phyloP scores from a whole-genome alignment of 2,329 filamentous ascomycete genomes.

The Emergomyces orientalis region DNA sequence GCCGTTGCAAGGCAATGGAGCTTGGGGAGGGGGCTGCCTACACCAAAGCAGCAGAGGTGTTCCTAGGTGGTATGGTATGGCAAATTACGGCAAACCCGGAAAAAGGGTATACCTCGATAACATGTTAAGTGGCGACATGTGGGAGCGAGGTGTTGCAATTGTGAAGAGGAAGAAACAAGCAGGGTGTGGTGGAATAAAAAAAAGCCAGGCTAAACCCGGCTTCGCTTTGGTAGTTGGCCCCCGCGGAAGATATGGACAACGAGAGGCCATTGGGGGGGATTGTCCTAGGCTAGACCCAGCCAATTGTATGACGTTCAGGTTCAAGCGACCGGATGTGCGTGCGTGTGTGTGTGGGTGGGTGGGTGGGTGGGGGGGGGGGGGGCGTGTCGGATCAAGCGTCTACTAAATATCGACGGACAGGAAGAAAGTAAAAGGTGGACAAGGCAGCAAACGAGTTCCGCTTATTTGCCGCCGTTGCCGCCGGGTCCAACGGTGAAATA shows the following conservation, averaged over 20 bases:
- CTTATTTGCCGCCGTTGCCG: conserved; percentile 9
- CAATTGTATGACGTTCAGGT: not conserved
- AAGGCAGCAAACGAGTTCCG: not conserved
- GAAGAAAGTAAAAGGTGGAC: not conserved
- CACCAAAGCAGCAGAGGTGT: conserved; percentile 17
- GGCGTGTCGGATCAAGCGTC: not conserved
- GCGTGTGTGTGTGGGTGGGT: too few species aligned
- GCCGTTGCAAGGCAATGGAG: conserved; percentile 7
- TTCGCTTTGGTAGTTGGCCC: not conserved
- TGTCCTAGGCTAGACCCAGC: not conserved
- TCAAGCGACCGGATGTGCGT: too few species aligned
- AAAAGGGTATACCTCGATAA: conserved; percentile 14
- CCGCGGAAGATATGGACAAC: not conserved
- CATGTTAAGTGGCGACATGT: not conserved
- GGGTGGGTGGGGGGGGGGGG: not conserved
- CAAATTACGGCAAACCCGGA: not conserved
- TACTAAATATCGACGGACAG: not conserved
- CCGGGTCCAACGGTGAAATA: conserved; percentile 13
- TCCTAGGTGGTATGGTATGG: too few species aligned
- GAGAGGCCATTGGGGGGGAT: not conserved
- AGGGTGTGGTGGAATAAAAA: not conserved
- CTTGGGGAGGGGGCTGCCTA: not conserved
- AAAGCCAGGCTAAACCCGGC: not conserved
- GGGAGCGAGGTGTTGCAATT: not conserved
- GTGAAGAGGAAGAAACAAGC: not conserved